Evolutionary conservation across 2,329 filamentous ascomycete species (phyloP), one percentile per base, ranked within the genome.

Genomic region (Albifimbria verrucaria): DNA sequence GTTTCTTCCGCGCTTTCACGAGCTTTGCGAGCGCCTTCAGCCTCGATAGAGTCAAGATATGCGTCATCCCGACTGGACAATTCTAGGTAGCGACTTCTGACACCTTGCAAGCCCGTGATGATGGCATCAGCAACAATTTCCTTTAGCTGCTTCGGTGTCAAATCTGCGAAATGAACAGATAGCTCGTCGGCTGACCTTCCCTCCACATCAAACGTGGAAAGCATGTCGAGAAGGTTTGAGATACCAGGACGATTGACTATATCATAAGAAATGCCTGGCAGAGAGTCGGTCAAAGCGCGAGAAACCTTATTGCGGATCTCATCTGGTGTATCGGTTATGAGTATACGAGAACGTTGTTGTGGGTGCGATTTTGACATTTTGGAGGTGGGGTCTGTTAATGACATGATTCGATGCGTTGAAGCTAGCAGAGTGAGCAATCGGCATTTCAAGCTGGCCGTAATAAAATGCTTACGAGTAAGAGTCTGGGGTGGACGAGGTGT

Each of bases 351-450:
- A 48, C 81, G 82, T 3, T 81, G 77, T 59, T 89, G 83, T 1
- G 78, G 66, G 62, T 91, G 81, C 1, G 92, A 96, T 72, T 99
- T 99, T 52, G 92, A 96, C 94, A 99, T 99, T 68, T 99, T 99
- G 50, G 82, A 77, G 1, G 70, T 73, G 0, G 94, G 93, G 11
- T 90, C 77, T 49, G 82, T 85, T 21, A 99, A 82, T 18, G 92
- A 96, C 92, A 97, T 97, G 56, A 99, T 81, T 56, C 93, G 85
- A 62, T 88, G 90, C 2, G 89, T 83, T 4, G 89, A 86, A n/a
- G 87, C 87, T 90, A 7, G 17, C n/a, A n/a, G n/a, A n/a, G n/a
- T n/a, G n/a, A n/a, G 32, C 12, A 39, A 36, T 36, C n/a, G 28
- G 24, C 9, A 1, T 4, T 3, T 12, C 7, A 1, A 18, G 17